Base-by-base conservation (phyloP, 495 filamentous ascomycete species). In the Podospora comata region DNA sequence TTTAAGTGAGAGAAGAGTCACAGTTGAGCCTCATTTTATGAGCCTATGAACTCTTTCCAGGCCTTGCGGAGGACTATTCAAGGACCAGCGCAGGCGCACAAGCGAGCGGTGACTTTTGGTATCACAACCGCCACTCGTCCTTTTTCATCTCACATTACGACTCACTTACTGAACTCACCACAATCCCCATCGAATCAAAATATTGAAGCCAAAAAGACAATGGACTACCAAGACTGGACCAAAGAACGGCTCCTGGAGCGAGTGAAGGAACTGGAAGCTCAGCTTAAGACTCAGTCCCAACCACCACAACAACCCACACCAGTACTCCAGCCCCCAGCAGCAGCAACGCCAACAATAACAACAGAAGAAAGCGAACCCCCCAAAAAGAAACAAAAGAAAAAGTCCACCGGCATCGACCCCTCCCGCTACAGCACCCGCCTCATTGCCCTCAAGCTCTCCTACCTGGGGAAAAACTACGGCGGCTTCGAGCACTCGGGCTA, bases 381-480 rank as follows among this genome's bases (percentile, higher is more conserved):
- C 55, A 28, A 66, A 39, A 57, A 70, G 53, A 58, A 61, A 32
- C 11, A 54, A 55, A 65, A 78, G 58, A 81, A 85, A 65, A 77
- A 80, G 66, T 88, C 26, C 19, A 26, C 5, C 19, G 56, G 26
- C 56, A 58, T 96, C 71, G 91, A 97, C 75, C 86, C 91, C 5
- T 86, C 88, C 1, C 91, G 89, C 73, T 96, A 97, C 80, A 82
- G 84, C 39, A 97, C 92, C 23, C 87, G 96, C 23, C 84, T 88
- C 64, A 90, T 99, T 56, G 95, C 96, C 20, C 83, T 99, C 28
- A 98, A 97, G 74, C 88, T 98, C 55, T 93, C 95, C 58, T 99
- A 99, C 80, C 82, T 98, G 19, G 95, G 95, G 44, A 90, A 91
- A 71, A 83, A 85, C 65, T 99, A 97, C 76, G 93, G 94, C 79